A percentile compares a stretch with the other conserved stretches of the same genome.
Evolutionary conservation across 108 stramenopile species (phyloP).

Genomic region (Seminavis robusta): DNA sequence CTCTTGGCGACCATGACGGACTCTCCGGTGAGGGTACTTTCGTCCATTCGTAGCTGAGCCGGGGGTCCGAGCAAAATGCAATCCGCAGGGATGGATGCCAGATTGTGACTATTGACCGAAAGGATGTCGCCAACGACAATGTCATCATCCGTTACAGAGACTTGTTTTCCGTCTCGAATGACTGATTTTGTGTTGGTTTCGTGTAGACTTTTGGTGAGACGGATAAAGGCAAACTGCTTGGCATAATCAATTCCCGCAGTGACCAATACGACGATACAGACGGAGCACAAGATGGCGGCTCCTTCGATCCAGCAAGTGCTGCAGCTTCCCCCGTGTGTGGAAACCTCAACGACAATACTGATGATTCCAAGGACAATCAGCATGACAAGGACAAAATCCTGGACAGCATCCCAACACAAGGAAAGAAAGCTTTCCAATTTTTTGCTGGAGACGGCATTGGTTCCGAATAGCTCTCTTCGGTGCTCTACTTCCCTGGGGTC

Average conservation of each 20-base stretch:
- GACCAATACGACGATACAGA: conserved; percentile 86
- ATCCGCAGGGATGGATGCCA: conserved; percentile 90
- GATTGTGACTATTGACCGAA: conserved; percentile 81
- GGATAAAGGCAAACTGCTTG: conserved; percentile 93
- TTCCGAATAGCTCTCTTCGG: conserved; percentile 62
- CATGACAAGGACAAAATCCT: conserved; percentile 92
- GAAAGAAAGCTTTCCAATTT: conserved; percentile 71
- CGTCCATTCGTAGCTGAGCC: conserved; percentile 86
- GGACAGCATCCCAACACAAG: conserved; percentile 90
- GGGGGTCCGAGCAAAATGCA: conserved; percentile 89
- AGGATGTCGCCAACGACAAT: conserved; percentile 98
- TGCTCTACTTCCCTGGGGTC: conserved; percentile 56
- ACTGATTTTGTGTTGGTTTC: conserved; percentile 85
- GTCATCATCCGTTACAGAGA: conserved; percentile 75
- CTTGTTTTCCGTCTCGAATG: conserved; percentile 77
- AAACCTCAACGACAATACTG: conserved; percentile 74
- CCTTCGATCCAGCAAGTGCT: conserved; percentile 92
- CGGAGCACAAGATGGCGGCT: conserved; percentile 86
- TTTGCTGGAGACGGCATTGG: conserved; percentile 69
- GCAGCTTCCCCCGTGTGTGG: conserved; percentile 62
- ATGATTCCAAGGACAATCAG: conserved; percentile 87
- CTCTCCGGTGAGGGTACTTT: conserved; percentile 94
- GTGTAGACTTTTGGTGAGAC: conserved; percentile 66
- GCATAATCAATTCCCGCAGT: conserved; percentile 91
- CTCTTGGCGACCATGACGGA: conserved; percentile 81